These are phyloP conservation scores for Leucogyrophana mollusca DNA, from an alignment of 768 basidiomycete genomes.

Conservation along the genomic window DNA sequence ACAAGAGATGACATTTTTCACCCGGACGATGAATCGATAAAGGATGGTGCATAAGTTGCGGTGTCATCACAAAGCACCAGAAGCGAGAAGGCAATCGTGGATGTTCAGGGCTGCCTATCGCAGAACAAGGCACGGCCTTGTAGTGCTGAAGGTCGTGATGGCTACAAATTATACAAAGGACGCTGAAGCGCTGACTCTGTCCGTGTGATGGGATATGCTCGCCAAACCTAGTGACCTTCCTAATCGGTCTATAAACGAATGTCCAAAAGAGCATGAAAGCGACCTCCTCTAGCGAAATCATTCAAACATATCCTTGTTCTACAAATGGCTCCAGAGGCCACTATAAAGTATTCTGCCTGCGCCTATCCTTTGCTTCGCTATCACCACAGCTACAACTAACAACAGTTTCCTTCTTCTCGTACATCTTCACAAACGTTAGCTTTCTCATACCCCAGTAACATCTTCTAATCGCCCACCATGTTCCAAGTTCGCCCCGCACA, in stretches of 20 bases:
- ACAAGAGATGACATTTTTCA: too few species aligned
- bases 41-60: too few species aligned
- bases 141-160: slow-evolving; percentile 26
- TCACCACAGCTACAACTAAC: slow-evolving; percentile 8
- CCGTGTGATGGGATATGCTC: slow-evolving; percentile 6
- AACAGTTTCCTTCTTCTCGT: slow-evolving; percentile 8
- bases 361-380: slow-evolving; percentile 8
- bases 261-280: slow-evolving; percentile 31
- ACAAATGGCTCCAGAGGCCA: slow-evolving; percentile 17
- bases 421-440: slow-evolving; percentile 13
- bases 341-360: slow-evolving; percentile 26
- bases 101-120: slow-evolving; percentile 14
- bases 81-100: too few species aligned
- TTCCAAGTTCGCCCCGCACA: slow-evolving; percentile 34
- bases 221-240: slow-evolving; percentile 17
- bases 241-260: slow-evolving; percentile 33
- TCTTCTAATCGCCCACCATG: slow-evolving; percentile 21
- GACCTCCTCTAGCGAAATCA: slow-evolving; percentile 5
- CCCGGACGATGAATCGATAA: too few species aligned
- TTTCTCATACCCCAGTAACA: slow-evolving; percentile 9
- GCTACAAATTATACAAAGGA: slow-evolving; percentile 15
- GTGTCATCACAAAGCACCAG: too few species aligned
- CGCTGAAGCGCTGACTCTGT: slow-evolving; percentile 10
- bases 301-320: slow-evolving; percentile 34
- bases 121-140: slow-evolving; percentile 23